These are phyloP conservation scores for Tuctoria greenei DNA, from an alignment of 176 grass and related monocot species.

Conservation along the genomic window DNA sequence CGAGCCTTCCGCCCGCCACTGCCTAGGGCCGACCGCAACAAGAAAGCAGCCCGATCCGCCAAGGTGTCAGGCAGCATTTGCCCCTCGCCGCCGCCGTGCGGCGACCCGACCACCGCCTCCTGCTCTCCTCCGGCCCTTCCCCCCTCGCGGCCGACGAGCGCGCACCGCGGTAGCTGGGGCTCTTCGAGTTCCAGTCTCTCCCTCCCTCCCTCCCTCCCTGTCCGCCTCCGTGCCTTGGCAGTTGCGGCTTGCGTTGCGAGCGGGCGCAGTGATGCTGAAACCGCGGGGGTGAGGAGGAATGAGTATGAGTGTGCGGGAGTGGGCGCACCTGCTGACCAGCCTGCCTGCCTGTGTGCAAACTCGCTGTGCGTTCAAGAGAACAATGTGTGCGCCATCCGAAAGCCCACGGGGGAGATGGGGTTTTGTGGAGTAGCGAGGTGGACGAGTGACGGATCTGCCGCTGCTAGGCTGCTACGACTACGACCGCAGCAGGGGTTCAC, in stretches of 20 bases:
- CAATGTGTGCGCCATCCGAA: no score
- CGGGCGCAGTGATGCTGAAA: conserved; percentile 3
- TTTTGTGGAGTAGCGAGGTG: no score
- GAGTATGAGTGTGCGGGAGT: background rate
- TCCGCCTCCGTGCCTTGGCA: background rate
- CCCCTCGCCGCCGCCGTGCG: background rate
- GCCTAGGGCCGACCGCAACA: background rate
- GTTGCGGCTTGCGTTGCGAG: conserved; percentile 14
- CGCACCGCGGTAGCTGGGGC: background rate
- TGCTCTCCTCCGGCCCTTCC: background rate
- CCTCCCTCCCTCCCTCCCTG: background rate
- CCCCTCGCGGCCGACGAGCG: conserved; percentile 4
- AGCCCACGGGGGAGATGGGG: no score
- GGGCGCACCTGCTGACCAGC: background rate
- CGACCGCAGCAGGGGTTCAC: no score
- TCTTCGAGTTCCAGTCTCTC: background rate
- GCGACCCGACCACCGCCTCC: no score
- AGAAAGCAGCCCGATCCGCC: background rate
- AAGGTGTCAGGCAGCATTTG: conserved; percentile 32
- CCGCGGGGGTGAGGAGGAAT: background rate
- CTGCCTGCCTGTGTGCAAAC: background rate
- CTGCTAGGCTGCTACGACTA: no score
- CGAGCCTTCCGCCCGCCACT: background rate
- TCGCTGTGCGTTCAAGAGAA: no score
- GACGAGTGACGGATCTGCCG: no score